These are phyloP conservation scores for Salisapilia sapeloensis DNA, from an alignment of 352 stramenopile species.

Conservation along the genomic window DNA sequence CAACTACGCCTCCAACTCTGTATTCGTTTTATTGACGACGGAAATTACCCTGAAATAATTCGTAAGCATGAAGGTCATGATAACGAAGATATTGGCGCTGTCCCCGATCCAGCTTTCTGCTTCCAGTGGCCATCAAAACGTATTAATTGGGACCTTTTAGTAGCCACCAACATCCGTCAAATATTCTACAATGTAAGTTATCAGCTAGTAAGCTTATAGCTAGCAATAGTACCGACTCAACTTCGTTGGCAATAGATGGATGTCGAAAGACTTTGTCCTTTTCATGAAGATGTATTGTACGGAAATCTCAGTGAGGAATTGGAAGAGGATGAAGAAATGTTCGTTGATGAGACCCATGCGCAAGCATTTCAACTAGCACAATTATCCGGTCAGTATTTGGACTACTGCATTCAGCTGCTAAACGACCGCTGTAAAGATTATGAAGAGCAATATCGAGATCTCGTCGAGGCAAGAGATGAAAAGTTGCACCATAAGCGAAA, in stretches of 20 bases:
- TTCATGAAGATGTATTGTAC: constrained; percentile 31
- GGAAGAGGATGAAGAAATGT: constrained; percentile 21
- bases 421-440: constrained; percentile 18
- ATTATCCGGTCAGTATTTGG: constrained; percentile 51
- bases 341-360: constrained; percentile 27
- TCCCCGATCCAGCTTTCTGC: constrained; percentile 33
- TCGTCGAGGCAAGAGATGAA: constrained; percentile 4
- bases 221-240: neutral
- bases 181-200: constrained; percentile 40
- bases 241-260: constrained; percentile 11
- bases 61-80: no score
- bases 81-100: neutral
- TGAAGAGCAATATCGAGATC: constrained; percentile 8
- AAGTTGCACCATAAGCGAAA: constrained; percentile 9
- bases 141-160: constrained; percentile 42
- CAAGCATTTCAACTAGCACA: constrained; percentile 34
- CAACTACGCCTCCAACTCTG: constrained; percentile 19
- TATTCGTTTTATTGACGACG: constrained; percentile 9
- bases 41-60: neutral
- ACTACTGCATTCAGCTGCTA: constrained; percentile 31
- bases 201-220: neutral
- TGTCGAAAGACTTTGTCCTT: constrained; percentile 26
- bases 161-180: constrained; percentile 27
- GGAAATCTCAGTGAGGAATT: constrained; percentile 32
- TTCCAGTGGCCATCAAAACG: constrained; percentile 24